Conservation (phyloP, 805 yeast species). For the Zygoascus ofunaensis region DNA sequence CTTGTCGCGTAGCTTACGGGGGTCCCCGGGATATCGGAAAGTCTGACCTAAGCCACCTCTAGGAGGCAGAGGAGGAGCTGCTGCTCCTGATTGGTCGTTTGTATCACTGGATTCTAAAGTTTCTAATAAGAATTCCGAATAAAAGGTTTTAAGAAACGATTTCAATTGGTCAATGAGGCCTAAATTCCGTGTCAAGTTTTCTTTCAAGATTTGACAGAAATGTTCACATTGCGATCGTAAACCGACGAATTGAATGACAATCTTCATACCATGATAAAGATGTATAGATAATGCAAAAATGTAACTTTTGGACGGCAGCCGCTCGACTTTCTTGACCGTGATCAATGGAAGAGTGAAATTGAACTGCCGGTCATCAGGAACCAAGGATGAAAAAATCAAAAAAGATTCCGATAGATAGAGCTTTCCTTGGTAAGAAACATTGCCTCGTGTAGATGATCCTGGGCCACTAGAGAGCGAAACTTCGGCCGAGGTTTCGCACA, state of each 20-base stretch:
- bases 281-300: conserved; percentile 69
- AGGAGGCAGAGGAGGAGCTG: conserved; percentile 29
- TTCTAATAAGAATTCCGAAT: conserved; percentile 73
- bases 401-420: conserved; percentile 68
- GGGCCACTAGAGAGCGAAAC: conserved; percentile 27
- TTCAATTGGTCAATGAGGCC: conserved; percentile 52
- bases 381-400: conserved; percentile 56
- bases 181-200: conserved; percentile 52
- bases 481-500: conserved; percentile 64
- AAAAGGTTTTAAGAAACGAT: conserved; percentile 60
- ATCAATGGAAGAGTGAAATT: conserved; percentile 64
- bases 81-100: conserved; percentile 36
- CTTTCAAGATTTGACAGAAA: conserved; percentile 62
- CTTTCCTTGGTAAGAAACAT: conserved; percentile 33
- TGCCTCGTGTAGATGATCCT: conserved; percentile 5
- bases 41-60: conserved; percentile 85
- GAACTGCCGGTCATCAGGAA: conserved; percentile 59
- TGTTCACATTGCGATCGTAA: conserved; percentile 68
- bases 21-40: conserved; percentile 86
- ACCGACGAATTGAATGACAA: conserved; percentile 70
- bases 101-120: conserved; percentile 8
- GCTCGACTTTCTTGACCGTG: conserved; percentile 74
- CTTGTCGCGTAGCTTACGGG: conserved; percentile 66
- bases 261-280: conserved; percentile 53
- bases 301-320: conserved; percentile 67